A percentile compares a stretch with the other conserved stretches of the same genome.
Evolutionary conservation across 1,139 yeast genomes (phyloP).

Genomic region (Suhomyces atakaporum): DNA sequence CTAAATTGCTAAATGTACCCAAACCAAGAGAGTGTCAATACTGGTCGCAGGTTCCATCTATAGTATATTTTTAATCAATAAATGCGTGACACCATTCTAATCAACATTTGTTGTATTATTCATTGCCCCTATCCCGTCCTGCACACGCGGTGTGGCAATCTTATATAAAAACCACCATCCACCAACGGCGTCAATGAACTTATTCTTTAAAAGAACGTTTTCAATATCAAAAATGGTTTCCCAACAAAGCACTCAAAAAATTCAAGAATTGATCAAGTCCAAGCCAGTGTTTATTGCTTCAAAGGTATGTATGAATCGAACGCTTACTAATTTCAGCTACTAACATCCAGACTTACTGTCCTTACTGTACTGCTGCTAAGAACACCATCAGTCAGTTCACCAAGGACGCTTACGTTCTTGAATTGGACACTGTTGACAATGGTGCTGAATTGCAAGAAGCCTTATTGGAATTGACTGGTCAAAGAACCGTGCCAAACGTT

Average conservation of each 20-base stretch:
- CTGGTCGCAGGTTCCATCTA: no score
- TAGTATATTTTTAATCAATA: no score
- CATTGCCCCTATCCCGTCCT: no score
- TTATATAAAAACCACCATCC: conserved; percentile 2
- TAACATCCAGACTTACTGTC: conserved; percentile 51
- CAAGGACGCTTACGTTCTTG: conserved; percentile 60
- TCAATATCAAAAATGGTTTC: conserved; percentile 30
- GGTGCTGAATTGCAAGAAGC: conserved; percentile 72
- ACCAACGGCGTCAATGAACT: conserved; percentile 1
- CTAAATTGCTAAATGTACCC: no score
- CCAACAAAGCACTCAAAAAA: conserved; percentile 55
- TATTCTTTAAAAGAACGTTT: conserved; percentile 15
- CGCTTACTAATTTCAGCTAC: no score
- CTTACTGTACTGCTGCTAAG: conserved; percentile 71
- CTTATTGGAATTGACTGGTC: conserved; percentile 75
- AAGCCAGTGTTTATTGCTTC: conserved; percentile 84
- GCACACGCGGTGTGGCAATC: background rate
- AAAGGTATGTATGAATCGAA: conserved; percentile 55
- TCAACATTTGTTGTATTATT: no score
- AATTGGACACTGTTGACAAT: conserved; percentile 54
- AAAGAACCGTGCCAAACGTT: conserved; percentile 89
- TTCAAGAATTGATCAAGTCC: conserved; percentile 62
- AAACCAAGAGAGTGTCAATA: no score
- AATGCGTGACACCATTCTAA: no score
- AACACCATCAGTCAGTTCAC: conserved; percentile 54